Evolutionary conservation across 129 eudicot species (phyloP).

Genomic region (Centaurea solstitialis): DNA sequence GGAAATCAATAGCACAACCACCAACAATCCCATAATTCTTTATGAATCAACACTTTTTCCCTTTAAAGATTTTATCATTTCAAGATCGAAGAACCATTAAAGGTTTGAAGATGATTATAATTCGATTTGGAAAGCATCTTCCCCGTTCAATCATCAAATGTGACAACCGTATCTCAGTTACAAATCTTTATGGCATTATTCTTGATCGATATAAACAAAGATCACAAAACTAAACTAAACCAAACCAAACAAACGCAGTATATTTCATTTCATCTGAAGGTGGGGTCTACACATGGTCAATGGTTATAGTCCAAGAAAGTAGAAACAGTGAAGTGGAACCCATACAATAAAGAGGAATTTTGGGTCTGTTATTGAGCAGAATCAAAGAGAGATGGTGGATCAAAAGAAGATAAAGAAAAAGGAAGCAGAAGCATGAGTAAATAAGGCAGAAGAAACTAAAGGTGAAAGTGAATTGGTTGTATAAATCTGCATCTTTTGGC

Average conservation of each 20-base stretch:
- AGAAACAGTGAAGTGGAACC: constrained; percentile 13
- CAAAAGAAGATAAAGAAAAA: constrained; percentile 19
- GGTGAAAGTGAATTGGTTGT: neutral
- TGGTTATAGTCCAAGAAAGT: constrained; percentile 11
- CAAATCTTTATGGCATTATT: neutral
- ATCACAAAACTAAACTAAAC: neutral
- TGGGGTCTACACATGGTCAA: neutral
- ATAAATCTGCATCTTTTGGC: constrained; percentile 1
- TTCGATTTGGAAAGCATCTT: neutral
- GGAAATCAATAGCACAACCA: neutral
- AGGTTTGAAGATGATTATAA: neutral
- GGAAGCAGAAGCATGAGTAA: constrained; percentile 23
- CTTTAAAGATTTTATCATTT: neutral
- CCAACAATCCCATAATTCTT: neutral
- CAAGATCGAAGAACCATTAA: neutral
- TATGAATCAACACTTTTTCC: neutral
- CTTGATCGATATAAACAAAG: neutral
- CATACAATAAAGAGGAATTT: constrained; percentile 9
- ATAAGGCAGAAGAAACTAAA: constrained; percentile 10
- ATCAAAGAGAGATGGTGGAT: neutral
- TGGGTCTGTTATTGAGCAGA: constrained; percentile 15
- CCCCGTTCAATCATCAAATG: neutral
- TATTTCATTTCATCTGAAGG: neutral
- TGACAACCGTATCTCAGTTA: constrained; percentile 1
- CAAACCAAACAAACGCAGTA: neutral